Percentiles rank a stretch among this genome's conserved stretches.
Conservation (phyloP, 164 flowering plant species). For the Magnolia kwangsiensis region DNA sequence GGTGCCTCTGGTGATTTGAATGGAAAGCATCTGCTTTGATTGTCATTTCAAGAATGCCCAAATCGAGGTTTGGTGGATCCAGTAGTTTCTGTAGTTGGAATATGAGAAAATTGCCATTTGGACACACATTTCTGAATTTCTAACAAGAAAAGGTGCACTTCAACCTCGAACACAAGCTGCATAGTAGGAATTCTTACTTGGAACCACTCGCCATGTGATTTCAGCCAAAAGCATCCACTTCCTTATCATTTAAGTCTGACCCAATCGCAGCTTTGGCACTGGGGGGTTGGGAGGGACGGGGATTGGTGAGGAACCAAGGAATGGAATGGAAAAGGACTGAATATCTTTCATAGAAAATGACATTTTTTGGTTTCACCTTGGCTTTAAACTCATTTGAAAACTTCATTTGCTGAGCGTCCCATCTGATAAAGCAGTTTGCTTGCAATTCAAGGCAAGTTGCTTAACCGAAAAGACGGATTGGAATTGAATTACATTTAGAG, state of each 20-base stretch:
- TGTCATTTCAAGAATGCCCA: too few species aligned
- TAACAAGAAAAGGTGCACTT: background rate
- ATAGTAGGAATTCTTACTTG: background rate
- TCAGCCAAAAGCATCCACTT: background rate
- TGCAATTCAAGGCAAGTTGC: conserved; percentile 7
- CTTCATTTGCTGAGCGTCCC: background rate
- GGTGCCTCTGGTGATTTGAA: too few species aligned
- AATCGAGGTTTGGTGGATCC: background rate
- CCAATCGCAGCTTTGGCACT: background rate
- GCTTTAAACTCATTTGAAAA: background rate
- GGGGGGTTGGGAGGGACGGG: background rate
- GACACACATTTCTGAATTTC: background rate
- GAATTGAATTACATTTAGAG: background rate
- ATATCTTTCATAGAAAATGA: background rate
- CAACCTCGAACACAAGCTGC: background rate
- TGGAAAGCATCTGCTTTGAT: too few species aligned
- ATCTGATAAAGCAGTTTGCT: background rate
- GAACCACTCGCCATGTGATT: background rate
- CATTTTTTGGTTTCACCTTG: background rate
- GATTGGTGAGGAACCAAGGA: background rate
- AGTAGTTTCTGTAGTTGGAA: background rate
- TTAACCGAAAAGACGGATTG: conserved; percentile 3
- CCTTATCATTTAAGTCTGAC: background rate
- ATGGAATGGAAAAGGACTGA: background rate
- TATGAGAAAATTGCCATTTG: background rate